Percentiles rank a stretch among this genome's conserved stretches.
These are phyloP conservation scores for Aspergillus homomorphus DNA, from an alignment of 495 filamentous ascomycete species.

Conservation along the genomic window DNA sequence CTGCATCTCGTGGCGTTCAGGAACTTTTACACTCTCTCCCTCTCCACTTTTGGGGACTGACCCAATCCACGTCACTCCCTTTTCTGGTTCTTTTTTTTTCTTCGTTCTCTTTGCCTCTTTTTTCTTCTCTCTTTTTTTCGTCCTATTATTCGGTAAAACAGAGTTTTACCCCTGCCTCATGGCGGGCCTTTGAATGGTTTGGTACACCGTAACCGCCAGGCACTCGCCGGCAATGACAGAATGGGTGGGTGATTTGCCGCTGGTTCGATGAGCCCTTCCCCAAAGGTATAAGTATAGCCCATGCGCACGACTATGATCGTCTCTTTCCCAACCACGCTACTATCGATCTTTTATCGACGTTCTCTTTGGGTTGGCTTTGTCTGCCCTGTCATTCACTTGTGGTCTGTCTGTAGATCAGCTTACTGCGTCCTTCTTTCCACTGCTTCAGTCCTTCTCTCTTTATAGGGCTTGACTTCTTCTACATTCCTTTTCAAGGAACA, in stretches of 20 bases:
- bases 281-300: background rate
- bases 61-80: slow-evolving; percentile 2
- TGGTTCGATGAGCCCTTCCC: too few relatives aligned
- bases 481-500: slow-evolving; percentile 1
- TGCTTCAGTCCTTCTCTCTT: slow-evolving; percentile 12
- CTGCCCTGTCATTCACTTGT: slow-evolving; percentile 22
- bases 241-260: background rate
- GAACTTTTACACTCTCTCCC: background rate
- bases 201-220: background rate
- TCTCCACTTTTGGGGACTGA: slow-evolving; percentile 4
- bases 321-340: too few relatives aligned
- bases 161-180: background rate
- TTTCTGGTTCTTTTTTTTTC: slow-evolving; percentile 5
- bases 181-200: slow-evolving; percentile 1
- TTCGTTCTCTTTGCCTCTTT: background rate
- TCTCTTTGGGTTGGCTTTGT: slow-evolving; percentile 17
- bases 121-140: slow-evolving; percentile 6
- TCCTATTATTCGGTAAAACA: background rate
- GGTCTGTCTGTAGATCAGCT: slow-evolving; percentile 27
- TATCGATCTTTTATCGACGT: slow-evolving; percentile 11
- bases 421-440: slow-evolving; percentile 8
- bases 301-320: background rate
- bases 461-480: background rate
- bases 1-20: slow-evolving; percentile 13
- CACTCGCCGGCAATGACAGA: background rate